phyloP scores from a whole-genome alignment of 139 green algal species.

The Chlorella sp. region DNA sequence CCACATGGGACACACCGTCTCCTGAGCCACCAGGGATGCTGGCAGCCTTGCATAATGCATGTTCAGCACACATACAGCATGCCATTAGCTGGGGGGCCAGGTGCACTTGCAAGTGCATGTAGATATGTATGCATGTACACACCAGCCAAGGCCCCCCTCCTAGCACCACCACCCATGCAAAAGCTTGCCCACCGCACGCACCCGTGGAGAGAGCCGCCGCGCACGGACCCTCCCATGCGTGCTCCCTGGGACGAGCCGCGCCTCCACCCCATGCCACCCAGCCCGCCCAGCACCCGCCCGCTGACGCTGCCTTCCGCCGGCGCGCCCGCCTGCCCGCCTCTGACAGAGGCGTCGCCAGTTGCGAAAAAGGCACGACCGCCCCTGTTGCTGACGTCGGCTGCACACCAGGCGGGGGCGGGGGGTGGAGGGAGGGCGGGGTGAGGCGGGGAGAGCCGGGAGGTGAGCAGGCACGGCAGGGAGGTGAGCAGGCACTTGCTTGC shows the following conservation, averaged over 20 bases:
- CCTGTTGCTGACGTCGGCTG: background rate
- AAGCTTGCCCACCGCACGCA: background rate
- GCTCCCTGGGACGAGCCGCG: background rate
- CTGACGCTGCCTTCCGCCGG: background rate
- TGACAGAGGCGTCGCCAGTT: too few species aligned
- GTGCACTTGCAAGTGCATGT: background rate
- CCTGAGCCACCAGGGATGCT: too few species aligned
- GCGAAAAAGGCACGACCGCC: background rate
- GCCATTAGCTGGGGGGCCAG: background rate
- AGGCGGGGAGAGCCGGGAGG: background rate
- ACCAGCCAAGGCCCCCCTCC: background rate
- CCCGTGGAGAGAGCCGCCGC: constrained; percentile 12
- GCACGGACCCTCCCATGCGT: background rate
- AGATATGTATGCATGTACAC: background rate
- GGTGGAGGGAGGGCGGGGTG: background rate
- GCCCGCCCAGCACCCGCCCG: background rate
- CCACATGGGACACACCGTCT: too few species aligned
- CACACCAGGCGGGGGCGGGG: background rate
- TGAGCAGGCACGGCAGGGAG: background rate
- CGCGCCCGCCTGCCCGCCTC: background rate
- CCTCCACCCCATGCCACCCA: background rate
- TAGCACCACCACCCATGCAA: too few species aligned
- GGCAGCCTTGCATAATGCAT: background rate
- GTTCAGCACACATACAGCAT: background rate
- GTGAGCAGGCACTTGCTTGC: background rate